Percentiles rank a stretch among this genome's conserved stretches.
phyloP scores from a whole-genome alignment of 345 rosid genomes.

The Aquilaria malaccensis region DNA sequence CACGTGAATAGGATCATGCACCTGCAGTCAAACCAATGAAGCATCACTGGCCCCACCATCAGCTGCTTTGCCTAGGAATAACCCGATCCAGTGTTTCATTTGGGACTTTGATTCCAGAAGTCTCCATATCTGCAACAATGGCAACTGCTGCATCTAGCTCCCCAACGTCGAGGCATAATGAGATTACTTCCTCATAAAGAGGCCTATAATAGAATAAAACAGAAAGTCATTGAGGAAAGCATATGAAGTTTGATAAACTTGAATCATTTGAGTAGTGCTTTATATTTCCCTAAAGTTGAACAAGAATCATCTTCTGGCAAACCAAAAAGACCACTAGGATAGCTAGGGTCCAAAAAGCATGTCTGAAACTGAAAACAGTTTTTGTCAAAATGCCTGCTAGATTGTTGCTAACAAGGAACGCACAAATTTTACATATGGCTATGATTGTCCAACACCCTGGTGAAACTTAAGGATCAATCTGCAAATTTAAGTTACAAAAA shows the following conservation, averaged over 20 bases:
- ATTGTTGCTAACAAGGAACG: no score
- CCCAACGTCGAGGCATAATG: slow-evolving; percentile 72
- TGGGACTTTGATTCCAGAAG: slow-evolving; percentile 56
- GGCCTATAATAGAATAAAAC: slow-evolving; percentile 44
- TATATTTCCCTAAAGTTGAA: not conserved
- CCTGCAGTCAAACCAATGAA: slow-evolving; percentile 15
- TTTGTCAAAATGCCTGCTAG: no score
- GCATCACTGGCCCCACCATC: slow-evolving; percentile 24
- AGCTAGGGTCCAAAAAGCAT: no score
- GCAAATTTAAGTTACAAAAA: no score
- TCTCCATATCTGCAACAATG: slow-evolving; percentile 85
- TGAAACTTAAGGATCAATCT: no score
- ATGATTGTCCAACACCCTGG: no score
- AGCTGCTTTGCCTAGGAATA: slow-evolving; percentile 47
- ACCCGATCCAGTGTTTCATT: slow-evolving; percentile 68
- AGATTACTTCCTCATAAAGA: slow-evolving; percentile 75
- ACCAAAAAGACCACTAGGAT: not conserved
- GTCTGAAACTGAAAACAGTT: no score
- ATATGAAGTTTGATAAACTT: no score
- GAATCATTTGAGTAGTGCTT: no score
- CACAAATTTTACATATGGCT: no score
- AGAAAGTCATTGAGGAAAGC: not conserved
- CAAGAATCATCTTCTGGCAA: not conserved
- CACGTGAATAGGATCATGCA: slow-evolving; percentile 4
- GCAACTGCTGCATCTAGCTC: slow-evolving; percentile 90